Base-by-base conservation (phyloP, 2,329 filamentous ascomycete species). In the Hypoxylon sp. region DNA sequence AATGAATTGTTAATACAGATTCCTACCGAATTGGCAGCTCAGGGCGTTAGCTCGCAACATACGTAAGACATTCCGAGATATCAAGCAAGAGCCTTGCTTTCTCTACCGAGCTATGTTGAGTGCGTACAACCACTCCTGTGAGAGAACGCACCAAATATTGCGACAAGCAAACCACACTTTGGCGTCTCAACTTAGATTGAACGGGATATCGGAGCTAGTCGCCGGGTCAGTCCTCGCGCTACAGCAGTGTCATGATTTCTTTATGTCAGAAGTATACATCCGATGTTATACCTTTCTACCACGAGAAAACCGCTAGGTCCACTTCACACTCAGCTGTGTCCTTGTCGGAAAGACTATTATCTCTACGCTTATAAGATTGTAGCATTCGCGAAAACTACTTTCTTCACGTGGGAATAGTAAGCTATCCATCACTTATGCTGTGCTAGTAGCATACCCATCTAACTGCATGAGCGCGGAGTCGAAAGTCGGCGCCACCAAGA, bases 161-260 rank as follows among this genome's bases (percentile, higher is more conserved):
- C 50, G 19, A 38, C 17, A 43, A 11, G 46, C 51, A 49, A 57
- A 56, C 25, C 48, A 61, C 17, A 34, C 48, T 25, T 51, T n/a
- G 25, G 49, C n/a, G 6, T 62, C 45, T 38, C 11, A 19, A 41
- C 17, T 21, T 51, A n/a, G 32, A 23, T 56, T 41, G 25, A 59
- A 32, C 59, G 59, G 50, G 34, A 64, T 51, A 41, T 48, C 65
- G 57, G 65, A n/a, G 46, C 23, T 50, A 52, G 49, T 45, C 58
- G 41, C 60, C 64, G 53, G 60, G 17, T 43, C 56, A 46, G 59
- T 36, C 30, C 21, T 64, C 45, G 45, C 25, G 34, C 49, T 28
- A 53, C 23, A 43, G 41, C 17, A 14, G 58, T 53, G 14, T 49
- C 32, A 34, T 9, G 19, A 34, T 19, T 30, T 30, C 48, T 52